Conservation (phyloP, 768 basidiomycete species). For the Nidularia pulvinata region DNA sequence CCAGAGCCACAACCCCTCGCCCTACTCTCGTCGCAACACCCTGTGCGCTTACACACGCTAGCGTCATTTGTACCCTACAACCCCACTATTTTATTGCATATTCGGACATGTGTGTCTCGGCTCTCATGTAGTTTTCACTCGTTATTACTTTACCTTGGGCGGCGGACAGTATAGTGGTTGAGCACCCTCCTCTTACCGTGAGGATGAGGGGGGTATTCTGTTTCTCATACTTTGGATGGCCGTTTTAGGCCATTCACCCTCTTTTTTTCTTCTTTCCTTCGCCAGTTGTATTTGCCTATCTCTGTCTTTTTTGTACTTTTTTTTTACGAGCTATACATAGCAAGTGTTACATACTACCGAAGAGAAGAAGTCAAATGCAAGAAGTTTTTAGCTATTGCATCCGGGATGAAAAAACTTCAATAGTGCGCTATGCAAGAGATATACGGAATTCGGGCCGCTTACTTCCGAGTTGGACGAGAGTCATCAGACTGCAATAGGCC, state of each 20-base stretch:
- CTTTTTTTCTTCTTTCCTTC: background rate
- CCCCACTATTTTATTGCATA: background rate
- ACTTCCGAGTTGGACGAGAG: too few species aligned
- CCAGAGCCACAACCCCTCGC: too few species aligned
- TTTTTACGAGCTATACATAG: background rate
- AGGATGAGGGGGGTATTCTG: background rate
- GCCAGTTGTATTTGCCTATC: background rate
- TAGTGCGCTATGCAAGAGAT: background rate
- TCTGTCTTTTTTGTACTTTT: background rate
- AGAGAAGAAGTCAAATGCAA: background rate
- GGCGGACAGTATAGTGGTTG: slow-evolving; percentile 10
- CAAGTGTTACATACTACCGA: background rate
- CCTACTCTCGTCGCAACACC: too few species aligned
- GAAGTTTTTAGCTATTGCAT: too few species aligned
- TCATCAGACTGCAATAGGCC: too few species aligned
- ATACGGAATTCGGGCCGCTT: too few species aligned
- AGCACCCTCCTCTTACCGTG: background rate
- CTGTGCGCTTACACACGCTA: too few species aligned
- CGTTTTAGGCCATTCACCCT: too few species aligned
- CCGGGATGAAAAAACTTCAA: background rate
- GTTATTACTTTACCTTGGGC: slow-evolving; percentile 10
- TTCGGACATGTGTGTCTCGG: background rate
- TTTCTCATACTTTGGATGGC: background rate
- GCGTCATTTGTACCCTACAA: background rate
- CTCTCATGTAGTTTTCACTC: slow-evolving; percentile 1